Evolutionary conservation across 768 basidiomycete species (phyloP).

Genomic region (Russula sp.): DNA sequence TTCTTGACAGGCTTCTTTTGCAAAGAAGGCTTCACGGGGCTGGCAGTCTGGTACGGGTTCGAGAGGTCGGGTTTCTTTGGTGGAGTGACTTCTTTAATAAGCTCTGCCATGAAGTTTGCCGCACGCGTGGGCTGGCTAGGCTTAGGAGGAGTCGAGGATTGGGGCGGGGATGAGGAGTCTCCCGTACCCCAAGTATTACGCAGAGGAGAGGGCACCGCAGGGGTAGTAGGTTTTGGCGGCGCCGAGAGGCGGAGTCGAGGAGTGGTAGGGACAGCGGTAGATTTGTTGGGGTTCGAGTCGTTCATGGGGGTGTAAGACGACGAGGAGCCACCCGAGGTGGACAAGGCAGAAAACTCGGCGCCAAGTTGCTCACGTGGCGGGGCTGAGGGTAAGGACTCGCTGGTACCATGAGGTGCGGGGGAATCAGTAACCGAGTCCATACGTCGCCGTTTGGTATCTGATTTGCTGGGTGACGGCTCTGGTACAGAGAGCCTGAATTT

Average conservation of each 20-base stretch:
- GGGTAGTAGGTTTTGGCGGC: slow-evolving; percentile 47
- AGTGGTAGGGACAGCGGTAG: slow-evolving; percentile 17
- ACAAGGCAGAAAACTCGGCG: slow-evolving; percentile 7
- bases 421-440: slow-evolving; percentile 41
- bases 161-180: slow-evolving; percentile 32
- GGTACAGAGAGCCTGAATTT: slow-evolving; percentile 37
- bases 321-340: slow-evolving; percentile 11
- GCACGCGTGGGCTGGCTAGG: slow-evolving; percentile 51
- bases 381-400: slow-evolving; percentile 14
- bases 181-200: slow-evolving; percentile 60
- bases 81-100: slow-evolving; percentile 66
- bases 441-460: slow-evolving; percentile 56
- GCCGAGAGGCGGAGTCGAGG: slow-evolving; percentile 24
- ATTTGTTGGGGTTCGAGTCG: slow-evolving; percentile 17
- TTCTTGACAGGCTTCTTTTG: slow-evolving; percentile 25
- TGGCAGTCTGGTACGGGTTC: slow-evolving; percentile 73
- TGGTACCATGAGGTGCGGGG: slow-evolving; percentile 31
- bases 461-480: slow-evolving; percentile 30
- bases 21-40: slow-evolving; percentile 44
- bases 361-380: slow-evolving; percentile 12
- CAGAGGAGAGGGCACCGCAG: slow-evolving; percentile 65
- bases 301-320: slow-evolving; percentile 14
- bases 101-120: slow-evolving; percentile 58
- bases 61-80: slow-evolving; percentile 55
- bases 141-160: slow-evolving; percentile 19